Base-by-base conservation (phyloP, 192 early-diverging fungal genomes). In the Haplosporangium gracile region DNA sequence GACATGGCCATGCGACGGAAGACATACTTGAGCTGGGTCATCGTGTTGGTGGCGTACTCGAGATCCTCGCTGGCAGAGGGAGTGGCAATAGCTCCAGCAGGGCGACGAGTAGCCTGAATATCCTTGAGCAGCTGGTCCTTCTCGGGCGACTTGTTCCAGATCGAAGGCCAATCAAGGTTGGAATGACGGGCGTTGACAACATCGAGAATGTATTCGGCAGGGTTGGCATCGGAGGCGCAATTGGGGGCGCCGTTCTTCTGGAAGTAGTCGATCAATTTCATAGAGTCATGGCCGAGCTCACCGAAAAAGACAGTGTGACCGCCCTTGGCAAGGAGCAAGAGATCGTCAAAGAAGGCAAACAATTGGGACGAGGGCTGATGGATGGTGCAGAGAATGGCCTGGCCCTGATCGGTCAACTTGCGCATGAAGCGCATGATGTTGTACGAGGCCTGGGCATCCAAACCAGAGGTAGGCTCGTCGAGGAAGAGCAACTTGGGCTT, bases 391-490 rank as follows among this genome's bases (percentile, higher is more conserved):
- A 93, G 91, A 75, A 94, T 94, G 72, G 93, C 93, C 90, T 93
- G 93, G 72, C 93, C 94, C 68, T 91, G 90, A 73, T 92, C 89
- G 51, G 94, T 89, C 83, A 94, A 84, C 78, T 90, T 88, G 75
- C 91, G 92, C 92, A 95, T 89, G 86, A 97, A 95, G 71, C 93
- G 91, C 79, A 94, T 89, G 76, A 95, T 91, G 89, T 95, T 93
- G 84, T 93, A 94, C 5, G 95, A 93, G n/a, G 95, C 90, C 84
- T 97, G 96, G 15, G 93, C 92, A 89, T 95, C 94, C 24, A 95
- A 91, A 53, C 97, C 97, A 24, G 95, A 96, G 6, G 96, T 97
- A 45, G 97, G 97, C 82, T 95, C 97, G 88, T 97, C 97, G 60
- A 97, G 89, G 92, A 98, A 96, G 49, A 98, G 92, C 45, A 95